phyloP scores from a whole-genome alignment of 768 basidiomycete genomes.

The Tylopilus vinaceipallidus region DNA sequence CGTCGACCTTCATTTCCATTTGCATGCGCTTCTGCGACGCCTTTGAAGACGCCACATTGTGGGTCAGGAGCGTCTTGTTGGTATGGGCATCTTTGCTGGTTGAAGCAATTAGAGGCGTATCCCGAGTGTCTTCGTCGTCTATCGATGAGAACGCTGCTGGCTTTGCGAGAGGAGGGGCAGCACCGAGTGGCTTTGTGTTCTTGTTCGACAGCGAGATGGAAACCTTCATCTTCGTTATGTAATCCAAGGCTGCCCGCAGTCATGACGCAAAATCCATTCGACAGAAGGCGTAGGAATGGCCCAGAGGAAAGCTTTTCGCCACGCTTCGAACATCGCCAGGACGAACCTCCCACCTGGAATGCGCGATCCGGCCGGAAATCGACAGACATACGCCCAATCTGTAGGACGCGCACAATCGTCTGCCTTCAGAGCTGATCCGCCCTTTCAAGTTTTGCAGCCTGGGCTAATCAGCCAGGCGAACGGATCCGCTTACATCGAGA shows the following conservation, averaged over 20 bases:
- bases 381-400: conserved; percentile 80
- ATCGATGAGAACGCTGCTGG: conserved; percentile 62
- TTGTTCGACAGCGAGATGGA: conserved; percentile 74
- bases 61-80: conserved; percentile 57
- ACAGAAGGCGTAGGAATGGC: conserved; percentile 87
- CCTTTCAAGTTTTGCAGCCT: conserved; percentile 72
- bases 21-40: conserved; percentile 72
- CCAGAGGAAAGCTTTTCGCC: conserved; percentile 82
- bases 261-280: conserved; percentile 61
- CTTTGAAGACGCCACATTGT: conserved; percentile 59
- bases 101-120: conserved; percentile 46
- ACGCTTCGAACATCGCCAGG: conserved; percentile 45
- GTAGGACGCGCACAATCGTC: conserved; percentile 42
- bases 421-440: conserved; percentile 4
- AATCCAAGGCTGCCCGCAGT: conserved; percentile 10
- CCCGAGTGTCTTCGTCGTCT: conserved; percentile 59
- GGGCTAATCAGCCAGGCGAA: conserved; percentile 92
- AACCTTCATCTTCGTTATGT: conserved; percentile 60
- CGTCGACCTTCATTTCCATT: conserved; percentile 74
- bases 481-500: conserved; percentile 96
- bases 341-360: conserved; percentile 13
- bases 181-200: conserved; percentile 54
- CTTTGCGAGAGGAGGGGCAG: conserved; percentile 51
- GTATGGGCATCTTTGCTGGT: conserved; percentile 40
- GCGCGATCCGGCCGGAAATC: conserved; percentile 51